Percentiles rank a stretch among this genome's conserved stretches.
phyloP scores from a whole-genome alignment of 2,329 filamentous ascomycete species.

The Pseudogymnoascus sp. region DNA sequence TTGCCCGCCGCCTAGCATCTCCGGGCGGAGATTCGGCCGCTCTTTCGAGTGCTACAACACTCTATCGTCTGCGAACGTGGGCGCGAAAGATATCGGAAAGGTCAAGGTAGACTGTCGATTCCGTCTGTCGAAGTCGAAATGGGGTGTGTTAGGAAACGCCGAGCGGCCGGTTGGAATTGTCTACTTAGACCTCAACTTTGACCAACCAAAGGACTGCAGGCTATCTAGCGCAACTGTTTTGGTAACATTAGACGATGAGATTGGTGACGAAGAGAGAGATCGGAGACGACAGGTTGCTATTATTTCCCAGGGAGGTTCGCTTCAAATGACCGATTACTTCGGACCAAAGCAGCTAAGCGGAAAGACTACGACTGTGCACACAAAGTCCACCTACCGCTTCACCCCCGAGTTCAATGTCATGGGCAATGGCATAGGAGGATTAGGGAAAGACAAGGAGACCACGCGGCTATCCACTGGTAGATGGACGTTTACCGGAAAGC shows the following conservation, averaged over 20 bases:
- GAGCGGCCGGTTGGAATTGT: constrained; percentile 15
- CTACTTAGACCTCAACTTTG: constrained; percentile 18
- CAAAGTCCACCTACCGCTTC: constrained; percentile 14
- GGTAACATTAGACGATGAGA: constrained; percentile 12
- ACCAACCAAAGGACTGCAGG: constrained; percentile 17
- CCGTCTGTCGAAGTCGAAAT: not conserved
- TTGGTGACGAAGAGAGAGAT: not conserved
- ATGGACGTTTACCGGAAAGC: not conserved
- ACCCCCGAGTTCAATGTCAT: constrained; percentile 17
- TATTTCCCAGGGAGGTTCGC: not conserved
- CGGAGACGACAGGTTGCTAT: not conserved
- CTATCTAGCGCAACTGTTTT: constrained; percentile 15
- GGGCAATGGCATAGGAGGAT: constrained; percentile 16
- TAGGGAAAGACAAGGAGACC: constrained; percentile 10
- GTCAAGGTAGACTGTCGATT: not conserved
- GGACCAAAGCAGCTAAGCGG: constrained; percentile 19
- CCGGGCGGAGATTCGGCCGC: not conserved
- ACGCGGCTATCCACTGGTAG: not conserved
- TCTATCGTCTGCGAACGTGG: not conserved
- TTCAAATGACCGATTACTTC: constrained; percentile 19
- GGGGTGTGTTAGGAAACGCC: not conserved
- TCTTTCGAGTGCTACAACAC: not conserved
- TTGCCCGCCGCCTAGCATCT: not conserved
- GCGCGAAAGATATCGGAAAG: not conserved
- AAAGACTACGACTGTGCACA: constrained; percentile 13